Percentiles rank a stretch among this genome's conserved stretches.
Conservation (phyloP, 495 filamentous ascomycete species). For the Aspergillus olivimuriae region DNA sequence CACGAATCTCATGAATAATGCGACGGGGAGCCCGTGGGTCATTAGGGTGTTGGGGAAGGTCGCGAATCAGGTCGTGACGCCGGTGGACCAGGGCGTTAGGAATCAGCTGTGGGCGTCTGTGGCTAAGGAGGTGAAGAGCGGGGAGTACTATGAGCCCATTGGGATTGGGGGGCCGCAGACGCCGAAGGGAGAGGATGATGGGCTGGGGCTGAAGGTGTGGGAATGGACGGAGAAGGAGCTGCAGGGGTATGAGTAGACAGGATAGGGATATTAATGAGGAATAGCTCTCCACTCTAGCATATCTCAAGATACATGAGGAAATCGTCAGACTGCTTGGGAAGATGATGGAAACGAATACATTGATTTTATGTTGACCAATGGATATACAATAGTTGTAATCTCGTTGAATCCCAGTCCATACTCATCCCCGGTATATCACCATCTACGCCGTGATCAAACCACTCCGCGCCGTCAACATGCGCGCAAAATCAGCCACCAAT, state of each 20-base stretch:
- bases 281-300: no score
- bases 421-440: no score
- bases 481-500: no score
- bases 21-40: not conserved
- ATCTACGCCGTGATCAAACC: no score
- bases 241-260: not conserved
- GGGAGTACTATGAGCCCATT: constrained; percentile 43
- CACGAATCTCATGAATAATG: constrained; percentile 25
- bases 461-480: no score
- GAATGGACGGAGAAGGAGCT: constrained; percentile 37
- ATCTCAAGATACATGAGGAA: no score
- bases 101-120: constrained; percentile 49
- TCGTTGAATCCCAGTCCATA: no score
- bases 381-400: no score
- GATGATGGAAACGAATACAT: no score
- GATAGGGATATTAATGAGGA: no score
- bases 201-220: constrained; percentile 42
- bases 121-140: constrained; percentile 17
- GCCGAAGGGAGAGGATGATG: constrained; percentile 21
- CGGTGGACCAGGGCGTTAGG: constrained; percentile 24
- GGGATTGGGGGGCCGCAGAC: constrained; percentile 20
- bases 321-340: no score
- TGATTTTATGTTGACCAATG: no score
- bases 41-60: constrained; percentile 1
- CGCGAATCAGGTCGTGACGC: not conserved